Evolutionary conservation across 441 rosid species (phyloP), one percentile per base, ranked within the genome.

Genomic region (Erysimum cheiri): DNA sequence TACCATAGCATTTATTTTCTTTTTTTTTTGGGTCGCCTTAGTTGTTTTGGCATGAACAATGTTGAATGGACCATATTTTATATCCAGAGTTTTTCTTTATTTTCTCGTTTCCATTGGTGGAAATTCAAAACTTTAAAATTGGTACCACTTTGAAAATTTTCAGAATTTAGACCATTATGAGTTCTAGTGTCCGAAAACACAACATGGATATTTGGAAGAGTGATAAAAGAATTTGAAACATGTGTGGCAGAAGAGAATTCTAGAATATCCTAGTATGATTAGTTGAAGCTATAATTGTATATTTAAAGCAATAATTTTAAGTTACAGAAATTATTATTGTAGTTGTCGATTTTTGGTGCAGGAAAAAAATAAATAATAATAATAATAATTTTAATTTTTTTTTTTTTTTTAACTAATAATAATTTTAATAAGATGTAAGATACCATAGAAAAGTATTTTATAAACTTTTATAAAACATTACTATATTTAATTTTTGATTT

Each of bases 51-150:
- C 52, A 67, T 61, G 73, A 11, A 36, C 57, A 74, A 74, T 68
- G 73, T 60, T 67, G 72, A 68, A 52, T 67, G 72, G 77, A 67
- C 72, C 77, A 65, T 17, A 22, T 36, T 28, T 15, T 33, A 19
- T 8, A 5, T 49, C 48, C 14, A 6, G 60, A 13, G 14, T 2
- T 10, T 52, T 41, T 11, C 2, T 50, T 60, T 15, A 7, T 29
- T 60, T 10, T 29, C 31, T 9, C 37, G 8, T 4, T 52, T 43
- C 37, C 33, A 24, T 8, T 72, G 26, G 59, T 64, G 43, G 65
- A 58, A 31, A 49, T 50, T 31, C 44, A 67, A 24, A 48, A 52
- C 54, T 66, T 66, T 66, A 22, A 50, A 60, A 41, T 22, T 53
- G 77, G 77, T 52, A 67, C 77, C 77, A 67, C 68, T 53, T 60